Evolutionary conservation across 345 rosid species (phyloP).

Genomic region (Eucalyptus marginata): DNA sequence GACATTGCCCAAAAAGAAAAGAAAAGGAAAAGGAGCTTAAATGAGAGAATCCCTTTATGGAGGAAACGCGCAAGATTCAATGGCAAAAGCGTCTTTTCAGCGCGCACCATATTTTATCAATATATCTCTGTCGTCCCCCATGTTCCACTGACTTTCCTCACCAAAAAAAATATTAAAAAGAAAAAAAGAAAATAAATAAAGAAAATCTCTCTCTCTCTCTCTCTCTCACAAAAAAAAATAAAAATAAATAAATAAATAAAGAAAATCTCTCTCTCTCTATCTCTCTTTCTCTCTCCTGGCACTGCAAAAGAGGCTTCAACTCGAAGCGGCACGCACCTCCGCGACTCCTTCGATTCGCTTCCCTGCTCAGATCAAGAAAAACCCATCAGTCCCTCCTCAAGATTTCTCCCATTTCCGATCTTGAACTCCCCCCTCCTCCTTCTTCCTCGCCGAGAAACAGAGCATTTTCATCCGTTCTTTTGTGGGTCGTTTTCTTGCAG

Average conservation of each 20-base stretch:
- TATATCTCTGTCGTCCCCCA: neutral
- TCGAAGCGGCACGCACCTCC: neutral
- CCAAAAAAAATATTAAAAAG: too few species aligned
- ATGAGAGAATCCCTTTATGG: neutral
- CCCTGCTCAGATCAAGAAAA: neutral
- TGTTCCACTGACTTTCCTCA: neutral
- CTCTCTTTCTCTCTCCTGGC: neutral
- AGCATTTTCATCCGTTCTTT: neutral
- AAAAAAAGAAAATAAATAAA: neutral
- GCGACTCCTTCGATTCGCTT: neutral
- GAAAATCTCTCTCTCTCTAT: neutral
- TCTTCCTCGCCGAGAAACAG: neutral
- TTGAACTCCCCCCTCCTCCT: neutral
- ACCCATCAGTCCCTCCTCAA: neutral
- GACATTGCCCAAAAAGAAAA: neutral
- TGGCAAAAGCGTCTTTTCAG: neutral
- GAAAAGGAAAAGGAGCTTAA: too few species aligned
- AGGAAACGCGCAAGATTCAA: neutral
- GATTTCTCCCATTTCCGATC: neutral
- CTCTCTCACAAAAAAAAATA: too few species aligned
- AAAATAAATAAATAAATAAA: too few species aligned
- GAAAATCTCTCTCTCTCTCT: neutral
- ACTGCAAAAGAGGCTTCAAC: neutral
- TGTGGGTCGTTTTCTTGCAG: neutral
- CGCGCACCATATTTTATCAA: neutral